Evolutionary conservation across 129 eudicot species (phyloP), one percentile per base, ranked within the genome.

Genomic region (Calendula officinalis): DNA sequence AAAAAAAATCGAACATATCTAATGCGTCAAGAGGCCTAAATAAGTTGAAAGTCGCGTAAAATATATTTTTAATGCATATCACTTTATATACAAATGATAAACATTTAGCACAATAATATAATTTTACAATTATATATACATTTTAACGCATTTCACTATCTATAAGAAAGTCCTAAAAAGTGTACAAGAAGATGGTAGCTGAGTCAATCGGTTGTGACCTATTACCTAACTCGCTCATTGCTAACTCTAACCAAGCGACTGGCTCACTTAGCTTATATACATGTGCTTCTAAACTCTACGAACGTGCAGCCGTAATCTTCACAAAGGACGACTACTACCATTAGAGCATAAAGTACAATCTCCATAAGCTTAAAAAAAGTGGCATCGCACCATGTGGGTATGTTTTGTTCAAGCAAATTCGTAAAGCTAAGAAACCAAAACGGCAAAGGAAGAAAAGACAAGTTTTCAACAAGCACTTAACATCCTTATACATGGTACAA

Each of bases 301-400:
- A 3, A 15, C 50, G 8, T 15, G 44, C 47, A 48, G 48, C 48
- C 64, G 64, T 39, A 22, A 17, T 4, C 39, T 39, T n/a, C 5
- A 6, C 48, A 16, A 59, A 59, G 45, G 12, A 59, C 32, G 34
- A 6, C 45, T 47, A 45, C 68, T 12, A 45, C 27, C 6, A 62
- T 30, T 30, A 44, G 14, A 8, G 45, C 69, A 48, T 48, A 47
- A 47, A 35, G 69, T 48, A 64, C 44, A 48, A 64, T 11, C 5
- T 50, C 5, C 58, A 9, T 47, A 64, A 34, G 69, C 35, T 8
- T 1, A 13, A n/a, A 32, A 33, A 46, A 22, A 35, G 38, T n/a
- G 35, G n/a, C 36, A 3, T 13, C 14, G 13, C 45, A 36, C 34
- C 64, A 58, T 9, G 12, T 35, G 64, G 47, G 34, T 58, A 15